Evolutionary conservation across 352 stramenopile species (phyloP).

Genomic region (Phytophthora capsici): DNA sequence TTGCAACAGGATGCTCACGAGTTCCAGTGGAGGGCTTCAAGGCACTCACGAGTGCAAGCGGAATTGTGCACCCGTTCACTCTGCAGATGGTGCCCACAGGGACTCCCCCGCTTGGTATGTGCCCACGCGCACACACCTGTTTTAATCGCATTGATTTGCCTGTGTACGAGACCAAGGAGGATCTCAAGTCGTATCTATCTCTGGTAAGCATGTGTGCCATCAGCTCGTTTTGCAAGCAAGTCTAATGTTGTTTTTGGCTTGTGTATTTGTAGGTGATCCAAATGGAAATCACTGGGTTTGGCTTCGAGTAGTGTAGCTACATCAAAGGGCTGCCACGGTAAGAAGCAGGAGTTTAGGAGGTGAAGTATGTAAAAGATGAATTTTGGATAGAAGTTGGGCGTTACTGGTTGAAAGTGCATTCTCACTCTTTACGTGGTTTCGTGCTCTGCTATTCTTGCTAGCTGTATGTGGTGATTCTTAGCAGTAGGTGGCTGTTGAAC

Average conservation of each 20-base stretch:
- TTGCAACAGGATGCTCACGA: constrained; percentile 96
- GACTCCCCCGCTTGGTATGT: constrained; percentile 60
- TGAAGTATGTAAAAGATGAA: constrained; percentile 35
- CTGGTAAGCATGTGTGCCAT: constrained; percentile 50
- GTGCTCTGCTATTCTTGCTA: constrained; percentile 27
- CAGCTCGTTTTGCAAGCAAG: background rate
- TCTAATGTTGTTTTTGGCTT: constrained; percentile 41
- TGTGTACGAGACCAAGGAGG: constrained; percentile 76
- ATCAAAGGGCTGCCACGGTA: constrained; percentile 2
- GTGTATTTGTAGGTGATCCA: constrained; percentile 63
- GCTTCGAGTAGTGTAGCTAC: constrained; percentile 59
- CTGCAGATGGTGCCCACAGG: constrained; percentile 70
- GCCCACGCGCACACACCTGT: constrained; percentile 85
- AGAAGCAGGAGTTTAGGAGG: constrained; percentile 13
- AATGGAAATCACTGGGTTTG: constrained; percentile 85
- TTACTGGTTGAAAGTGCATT: background rate
- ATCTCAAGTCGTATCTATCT: constrained; percentile 87
- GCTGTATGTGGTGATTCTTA: background rate
- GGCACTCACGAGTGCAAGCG: constrained; percentile 79
- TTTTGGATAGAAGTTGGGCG: constrained; percentile 3
- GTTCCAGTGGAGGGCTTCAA: constrained; percentile 90
- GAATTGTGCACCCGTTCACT: constrained; percentile 83
- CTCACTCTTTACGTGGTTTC: constrained; percentile 11
- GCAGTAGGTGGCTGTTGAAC: background rate
- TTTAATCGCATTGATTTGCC: constrained; percentile 91